Evolutionary conservation across 352 stramenopile species (phyloP), one percentile per base, ranked within the genome.

Genomic region (Phytophthora syringae): DNA sequence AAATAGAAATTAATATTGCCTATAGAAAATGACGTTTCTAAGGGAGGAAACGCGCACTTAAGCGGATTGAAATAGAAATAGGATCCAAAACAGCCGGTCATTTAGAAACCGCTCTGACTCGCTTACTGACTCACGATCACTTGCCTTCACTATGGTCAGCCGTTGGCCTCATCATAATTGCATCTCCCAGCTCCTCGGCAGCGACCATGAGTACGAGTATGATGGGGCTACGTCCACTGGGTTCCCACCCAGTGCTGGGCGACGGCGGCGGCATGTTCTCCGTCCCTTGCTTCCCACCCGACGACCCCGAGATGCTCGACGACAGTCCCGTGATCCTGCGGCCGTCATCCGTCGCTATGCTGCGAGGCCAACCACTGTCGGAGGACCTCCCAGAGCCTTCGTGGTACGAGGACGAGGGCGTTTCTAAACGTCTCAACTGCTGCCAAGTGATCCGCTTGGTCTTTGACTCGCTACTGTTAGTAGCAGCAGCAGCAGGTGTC

Each of bases 311-410:
- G 15, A 49, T 42, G 24, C 40, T 48, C 47, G 58, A 62, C 42
- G 58, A 72, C 64, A 60, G 50, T 55, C 54, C 63, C 13, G 62
- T 51, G 34, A 61, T 70, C 24, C 44, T 79, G 37, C 63, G 67
- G 0, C 67, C 76, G 11, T 82, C 76, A 25, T 84, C 76, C 45
- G 63, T 82, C 18, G 72, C 64, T 15, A 71, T 79, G 54, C 48
- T 76, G 27, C 63, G 59, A 34, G 50, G 58, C 43, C 49, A 65
- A 21, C 43, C 16, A 15, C 10, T 69, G 25, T 47, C 55, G 15
- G 54, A 77, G 32, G 45, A 67, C 15, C 20, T 47, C n/a, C 51
- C 59, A 4, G 47, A 60, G 10, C 51, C 68, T 28, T 81, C 71
- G 4, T 85, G 77, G 77, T 83, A 75, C 59, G 58, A 77, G 16